Evolutionary conservation across 2,329 filamentous ascomycete species (phyloP).

Genomic region (Epichloe coenophiala): DNA sequence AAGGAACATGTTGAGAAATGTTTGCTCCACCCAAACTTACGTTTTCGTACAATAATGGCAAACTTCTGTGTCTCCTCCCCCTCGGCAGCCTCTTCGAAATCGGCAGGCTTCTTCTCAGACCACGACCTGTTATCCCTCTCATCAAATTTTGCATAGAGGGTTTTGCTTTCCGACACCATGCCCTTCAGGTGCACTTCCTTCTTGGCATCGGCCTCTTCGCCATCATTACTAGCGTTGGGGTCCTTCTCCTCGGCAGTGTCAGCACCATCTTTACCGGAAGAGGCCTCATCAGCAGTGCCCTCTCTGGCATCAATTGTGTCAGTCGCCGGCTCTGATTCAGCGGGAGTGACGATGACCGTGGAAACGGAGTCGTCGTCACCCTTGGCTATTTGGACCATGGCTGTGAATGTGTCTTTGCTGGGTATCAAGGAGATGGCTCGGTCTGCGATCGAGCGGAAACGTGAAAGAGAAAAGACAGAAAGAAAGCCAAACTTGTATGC

Average conservation of each 20-base stretch:
- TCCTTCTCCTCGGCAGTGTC: not conserved
- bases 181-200: constrained; percentile 17
- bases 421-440: too few species aligned
- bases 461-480: too few species aligned
- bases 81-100: constrained; percentile 44
- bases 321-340: not conserved
- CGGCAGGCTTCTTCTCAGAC: constrained; percentile 40
- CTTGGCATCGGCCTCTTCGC: constrained; percentile 2
- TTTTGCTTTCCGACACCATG: constrained; percentile 25
- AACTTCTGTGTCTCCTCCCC: constrained; percentile 46
- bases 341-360: not conserved
- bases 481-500: not conserved
- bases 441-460: too few species aligned
- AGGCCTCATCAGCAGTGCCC: not conserved
- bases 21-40: constrained; percentile 7
- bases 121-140: constrained; percentile 37
- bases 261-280: not conserved
- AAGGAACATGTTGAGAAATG: too few species aligned
- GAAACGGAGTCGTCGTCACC: not conserved
- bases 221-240: not conserved
- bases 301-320: not conserved
- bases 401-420: not conserved
- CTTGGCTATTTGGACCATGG: not conserved
- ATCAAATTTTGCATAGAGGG: constrained; percentile 32
- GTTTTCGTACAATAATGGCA: constrained; percentile 45